A percentile compares a stretch with the other conserved stretches of the same genome.
These are phyloP conservation scores for Lophiostoma macrostomum DNA, from an alignment of 495 filamentous ascomycete species.

Conservation along the genomic window DNA sequence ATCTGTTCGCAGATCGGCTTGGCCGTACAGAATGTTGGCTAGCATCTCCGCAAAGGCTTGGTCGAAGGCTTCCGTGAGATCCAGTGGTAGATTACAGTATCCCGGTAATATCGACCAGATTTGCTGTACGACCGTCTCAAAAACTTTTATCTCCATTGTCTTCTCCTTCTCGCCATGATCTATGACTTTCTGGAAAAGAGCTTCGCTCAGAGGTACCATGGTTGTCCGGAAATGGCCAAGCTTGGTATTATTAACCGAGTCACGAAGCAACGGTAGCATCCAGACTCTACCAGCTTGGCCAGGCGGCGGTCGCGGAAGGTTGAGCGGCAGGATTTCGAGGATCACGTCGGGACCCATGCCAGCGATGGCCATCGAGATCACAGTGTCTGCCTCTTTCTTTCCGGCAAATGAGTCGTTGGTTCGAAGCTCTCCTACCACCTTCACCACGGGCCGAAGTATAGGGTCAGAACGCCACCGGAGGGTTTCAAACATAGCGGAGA, in stretches of 20 bases:
- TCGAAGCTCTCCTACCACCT: constrained; percentile 79
- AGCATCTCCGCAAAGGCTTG: constrained; percentile 88
- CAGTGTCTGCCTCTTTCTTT: constrained; percentile 90
- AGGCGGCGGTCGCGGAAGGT: constrained; percentile 69
- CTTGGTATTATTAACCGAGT: constrained; percentile 78
- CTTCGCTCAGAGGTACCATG: constrained; percentile 83
- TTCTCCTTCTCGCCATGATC: constrained; percentile 76
- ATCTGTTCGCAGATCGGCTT: constrained; percentile 79
- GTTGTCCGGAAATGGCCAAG: constrained; percentile 80
- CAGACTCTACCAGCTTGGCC: constrained; percentile 85
- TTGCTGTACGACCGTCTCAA: constrained; percentile 91
- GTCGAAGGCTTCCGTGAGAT: constrained; percentile 68
- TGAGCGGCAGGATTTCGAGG: constrained; percentile 76
- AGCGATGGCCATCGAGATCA: constrained; percentile 78
- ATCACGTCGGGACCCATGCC: constrained; percentile 86
- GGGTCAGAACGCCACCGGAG: constrained; percentile 79
- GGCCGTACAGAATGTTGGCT: constrained; percentile 87
- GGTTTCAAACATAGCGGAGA: constrained; percentile 82
- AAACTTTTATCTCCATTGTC: constrained; percentile 93
- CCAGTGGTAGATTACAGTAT: constrained; percentile 87
- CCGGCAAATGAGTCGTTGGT: constrained; percentile 85
- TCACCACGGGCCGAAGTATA: constrained; percentile 68
- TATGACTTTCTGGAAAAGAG: constrained; percentile 82
- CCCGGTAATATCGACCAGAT: constrained; percentile 94
- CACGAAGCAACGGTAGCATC: constrained; percentile 86